A percentile compares a stretch with the other conserved stretches of the same genome.
phyloP scores from a whole-genome alignment of 2,329 filamentous ascomycete genomes.

The Penicillium fuscoglaucum region DNA sequence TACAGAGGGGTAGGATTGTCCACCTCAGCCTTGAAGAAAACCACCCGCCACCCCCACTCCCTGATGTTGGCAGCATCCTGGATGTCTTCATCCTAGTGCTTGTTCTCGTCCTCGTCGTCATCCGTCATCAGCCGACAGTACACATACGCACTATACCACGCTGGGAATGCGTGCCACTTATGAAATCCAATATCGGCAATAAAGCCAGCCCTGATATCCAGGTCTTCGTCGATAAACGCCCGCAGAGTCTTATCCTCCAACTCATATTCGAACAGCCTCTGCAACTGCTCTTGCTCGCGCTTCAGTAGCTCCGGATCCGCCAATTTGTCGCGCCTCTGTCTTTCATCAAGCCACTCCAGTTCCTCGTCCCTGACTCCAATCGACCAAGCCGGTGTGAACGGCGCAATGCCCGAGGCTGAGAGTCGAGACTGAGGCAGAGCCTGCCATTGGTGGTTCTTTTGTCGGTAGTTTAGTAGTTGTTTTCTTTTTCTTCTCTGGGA shows the following conservation, averaged over 20 bases:
- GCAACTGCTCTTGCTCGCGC: neutral
- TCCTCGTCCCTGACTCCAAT: neutral
- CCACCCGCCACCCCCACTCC: slow-evolving; percentile 5
- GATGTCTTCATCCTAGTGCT: neutral
- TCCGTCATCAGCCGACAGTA: neutral
- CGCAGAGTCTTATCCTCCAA: neutral
- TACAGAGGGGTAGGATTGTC: slow-evolving; percentile 5
- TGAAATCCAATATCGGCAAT: neutral
- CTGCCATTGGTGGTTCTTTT: too few species aligned
- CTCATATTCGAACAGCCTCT: neutral
- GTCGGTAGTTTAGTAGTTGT: too few species aligned
- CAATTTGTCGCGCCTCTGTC: neutral
- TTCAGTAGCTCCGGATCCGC: neutral
- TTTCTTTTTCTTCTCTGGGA: too few species aligned
- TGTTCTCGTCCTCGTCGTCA: neutral
- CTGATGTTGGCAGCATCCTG: neutral
- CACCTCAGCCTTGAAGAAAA: neutral
- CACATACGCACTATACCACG: neutral
- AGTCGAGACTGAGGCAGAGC: too few species aligned
- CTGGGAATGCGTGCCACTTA: too few species aligned
- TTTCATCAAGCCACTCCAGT: neutral
- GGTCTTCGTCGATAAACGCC: neutral
- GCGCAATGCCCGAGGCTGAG: neutral
- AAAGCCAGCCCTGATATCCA: neutral
- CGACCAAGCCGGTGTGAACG: neutral